These are phyloP conservation scores for Cystofilobasidium capitatum DNA, from an alignment of 768 basidiomycete species.

Conservation along the genomic window DNA sequence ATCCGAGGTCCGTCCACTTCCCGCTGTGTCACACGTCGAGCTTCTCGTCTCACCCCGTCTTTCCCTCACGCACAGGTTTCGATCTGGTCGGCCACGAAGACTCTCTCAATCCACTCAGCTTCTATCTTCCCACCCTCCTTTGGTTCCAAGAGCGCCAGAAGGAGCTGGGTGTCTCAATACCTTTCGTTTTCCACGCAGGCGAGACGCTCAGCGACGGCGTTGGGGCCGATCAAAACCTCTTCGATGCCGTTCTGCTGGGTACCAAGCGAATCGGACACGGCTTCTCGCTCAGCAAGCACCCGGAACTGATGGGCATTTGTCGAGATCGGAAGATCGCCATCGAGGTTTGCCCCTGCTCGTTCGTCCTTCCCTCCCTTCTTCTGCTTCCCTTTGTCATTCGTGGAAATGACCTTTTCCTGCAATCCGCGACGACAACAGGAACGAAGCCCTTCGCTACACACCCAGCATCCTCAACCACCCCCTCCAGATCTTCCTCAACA, in stretches of 20 bases:
- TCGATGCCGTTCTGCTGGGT: conserved; percentile 66
- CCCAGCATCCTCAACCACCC: conserved; percentile 74
- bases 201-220: conserved; percentile 67
- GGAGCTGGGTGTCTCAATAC: conserved; percentile 49
- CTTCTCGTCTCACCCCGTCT: neutral
- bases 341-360: conserved; percentile 77
- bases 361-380: conserved; percentile 56
- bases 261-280: conserved; percentile 76
- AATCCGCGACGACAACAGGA: neutral
- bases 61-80: conserved; percentile 48
- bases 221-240: conserved; percentile 59
- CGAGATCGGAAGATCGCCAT: conserved; percentile 54
- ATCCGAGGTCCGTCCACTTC: conserved; percentile 48
- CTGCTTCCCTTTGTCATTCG: conserved; percentile 17
- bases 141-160: conserved; percentile 52
- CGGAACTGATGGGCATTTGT: conserved; percentile 59
- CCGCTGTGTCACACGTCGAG: neutral
- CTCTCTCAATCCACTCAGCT: conserved; percentile 19
- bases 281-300: conserved; percentile 68
- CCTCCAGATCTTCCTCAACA: conserved; percentile 58
- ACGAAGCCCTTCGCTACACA: conserved; percentile 50
- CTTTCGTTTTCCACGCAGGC: conserved; percentile 66
- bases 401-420: neutral
- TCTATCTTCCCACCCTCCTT: conserved; percentile 56
- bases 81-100: conserved; percentile 75